Conservation (phyloP, 768 basidiomycete genomes). For the Termitomyces sp. region DNA sequence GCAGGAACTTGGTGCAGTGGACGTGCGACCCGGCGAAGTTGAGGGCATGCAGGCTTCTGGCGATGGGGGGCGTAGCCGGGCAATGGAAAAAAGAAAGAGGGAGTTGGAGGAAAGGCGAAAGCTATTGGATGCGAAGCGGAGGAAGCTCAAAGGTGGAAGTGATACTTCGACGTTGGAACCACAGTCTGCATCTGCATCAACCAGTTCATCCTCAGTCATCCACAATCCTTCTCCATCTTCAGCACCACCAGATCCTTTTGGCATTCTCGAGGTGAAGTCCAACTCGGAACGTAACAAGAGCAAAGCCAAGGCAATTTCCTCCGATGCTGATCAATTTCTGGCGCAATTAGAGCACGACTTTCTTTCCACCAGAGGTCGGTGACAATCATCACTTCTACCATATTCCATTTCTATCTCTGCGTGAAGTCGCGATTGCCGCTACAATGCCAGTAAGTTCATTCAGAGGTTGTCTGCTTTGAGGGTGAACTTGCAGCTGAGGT, state of each 20-base stretch:
- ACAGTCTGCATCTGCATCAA: constrained; percentile 1
- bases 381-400: not conserved
- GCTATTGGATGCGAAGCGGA: constrained; percentile 61
- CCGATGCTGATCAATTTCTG: constrained; percentile 59
- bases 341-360: constrained; percentile 63
- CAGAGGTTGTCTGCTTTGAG: not conserved
- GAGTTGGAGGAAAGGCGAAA: constrained; percentile 65
- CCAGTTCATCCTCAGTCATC: not conserved
- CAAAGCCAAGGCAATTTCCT: constrained; percentile 14
- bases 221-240: not conserved
- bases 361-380: constrained; percentile 22
- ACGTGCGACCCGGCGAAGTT: constrained; percentile 61
- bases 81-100: constrained; percentile 68
- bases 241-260: constrained; percentile 39
- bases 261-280: constrained; percentile 36
- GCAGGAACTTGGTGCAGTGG: constrained; percentile 53
- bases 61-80: constrained; percentile 37
- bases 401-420: not conserved
- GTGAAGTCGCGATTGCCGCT: not conserved
- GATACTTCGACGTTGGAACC: constrained; percentile 1
- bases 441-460: not conserved
- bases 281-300: constrained; percentile 15
- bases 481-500: no score
- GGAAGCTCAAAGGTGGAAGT: constrained; percentile 31
- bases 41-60: constrained; percentile 61